Base-by-base conservation (phyloP, 768 basidiomycete genomes). In the Filobasidium floriforme region DNA sequence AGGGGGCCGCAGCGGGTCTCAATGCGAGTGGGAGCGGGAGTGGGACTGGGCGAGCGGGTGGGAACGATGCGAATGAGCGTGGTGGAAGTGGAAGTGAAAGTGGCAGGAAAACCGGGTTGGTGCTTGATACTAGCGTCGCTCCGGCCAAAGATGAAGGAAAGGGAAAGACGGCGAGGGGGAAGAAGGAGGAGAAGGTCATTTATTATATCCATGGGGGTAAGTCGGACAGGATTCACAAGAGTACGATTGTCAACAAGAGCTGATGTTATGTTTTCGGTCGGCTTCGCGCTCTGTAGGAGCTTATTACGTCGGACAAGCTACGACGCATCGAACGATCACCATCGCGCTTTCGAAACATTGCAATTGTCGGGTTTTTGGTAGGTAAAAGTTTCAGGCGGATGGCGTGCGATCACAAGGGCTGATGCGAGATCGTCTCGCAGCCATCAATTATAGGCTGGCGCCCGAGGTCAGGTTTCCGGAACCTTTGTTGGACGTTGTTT, bases 391-490 rank as follows among this genome's bases (percentile, higher is more conserved):
- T 15, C 37, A 3, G 82, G n/a, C 5, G 18, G 46, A 49, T 49
- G 22, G 6, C 46, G 5, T 2, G 46, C 46, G 46, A 2, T 3
- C 15, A 5, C 22, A 22, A 14, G 60, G n/a, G 32, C 60, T 43
- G 41, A 37, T 9, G 32, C 18, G 14, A 61, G 22, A 5, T 40
- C 41, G 41, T 24, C 41, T 24, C 37, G 41, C 60, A 94, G 83
- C 92, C 9, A 81, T 99, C 68, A 92, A 96, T 76, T 99, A 99
- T 79, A 89, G 94, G 12, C 83, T 99, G 41, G 93, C 94, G 0
- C 94, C 94, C 0, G 94, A 99, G 79, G 92, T 92, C 5, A 84
- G 85, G 51, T 99, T 98, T 78, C 94, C 94, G 0, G 90, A 92
- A 0, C 89, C 92, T 52, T 79, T 89, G 7, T 86, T 87, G 71